Evolutionary conservation across 345 rosid species (phyloP).

Genomic region (Eucalyptus viminalis): DNA sequence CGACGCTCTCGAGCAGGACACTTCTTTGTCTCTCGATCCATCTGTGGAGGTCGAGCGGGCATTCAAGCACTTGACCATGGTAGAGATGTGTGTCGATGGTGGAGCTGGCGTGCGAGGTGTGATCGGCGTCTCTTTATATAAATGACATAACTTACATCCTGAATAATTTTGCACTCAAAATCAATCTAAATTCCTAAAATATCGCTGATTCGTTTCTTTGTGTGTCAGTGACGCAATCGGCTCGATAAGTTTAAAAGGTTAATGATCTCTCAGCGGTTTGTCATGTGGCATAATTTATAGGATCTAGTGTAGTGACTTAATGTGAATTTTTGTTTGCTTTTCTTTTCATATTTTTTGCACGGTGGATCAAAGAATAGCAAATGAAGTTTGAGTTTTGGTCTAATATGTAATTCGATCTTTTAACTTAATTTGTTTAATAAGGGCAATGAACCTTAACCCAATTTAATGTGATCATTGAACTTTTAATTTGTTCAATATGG

Average conservation of each 20-base stretch:
- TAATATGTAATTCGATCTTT: too few relatives aligned
- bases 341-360: neutral
- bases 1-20: neutral
- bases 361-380: neutral
- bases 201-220: neutral
- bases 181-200: neutral
- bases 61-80: neutral
- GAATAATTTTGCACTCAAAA: neutral
- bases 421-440: too few relatives aligned
- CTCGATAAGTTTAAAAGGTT: neutral
- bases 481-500: rapidly evolving
- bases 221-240: neutral
- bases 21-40: neutral
- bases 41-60: neutral
- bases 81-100: neutral
- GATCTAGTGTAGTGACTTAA: rapidly evolving
- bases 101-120: neutral
- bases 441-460: too few relatives aligned
- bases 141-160: neutral
- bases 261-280: neutral
- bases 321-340: neutral
- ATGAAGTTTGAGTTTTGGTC: too few relatives aligned
- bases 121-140: neutral
- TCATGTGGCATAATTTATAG: neutral
- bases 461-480: too few relatives aligned